phyloP scores from a whole-genome alignment of 495 filamentous ascomycete genomes.

The Talaromyces proteolyticus region DNA sequence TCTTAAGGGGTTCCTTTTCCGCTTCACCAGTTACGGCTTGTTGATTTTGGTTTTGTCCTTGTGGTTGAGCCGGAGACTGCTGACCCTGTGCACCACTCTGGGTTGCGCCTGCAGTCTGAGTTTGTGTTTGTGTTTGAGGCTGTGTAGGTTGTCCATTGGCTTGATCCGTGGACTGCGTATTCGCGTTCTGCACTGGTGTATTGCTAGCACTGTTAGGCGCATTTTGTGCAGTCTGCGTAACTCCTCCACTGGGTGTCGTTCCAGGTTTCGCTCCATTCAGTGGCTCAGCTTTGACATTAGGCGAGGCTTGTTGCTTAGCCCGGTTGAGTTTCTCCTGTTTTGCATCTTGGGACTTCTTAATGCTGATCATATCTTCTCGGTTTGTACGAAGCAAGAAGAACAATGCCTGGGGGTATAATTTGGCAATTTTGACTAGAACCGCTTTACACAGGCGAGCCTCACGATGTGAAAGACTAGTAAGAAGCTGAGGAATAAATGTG shows the following conservation, averaged over 20 bases:
- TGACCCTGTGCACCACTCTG: constrained; percentile 14
- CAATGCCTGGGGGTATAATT: constrained; percentile 86
- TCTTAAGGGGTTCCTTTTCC: constrained; percentile 50
- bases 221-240: constrained; percentile 30
- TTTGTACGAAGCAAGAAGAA: constrained; percentile 93
- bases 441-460: constrained; percentile 80
- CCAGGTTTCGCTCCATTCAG: constrained; percentile 34
- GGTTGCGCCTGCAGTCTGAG: constrained; percentile 16
- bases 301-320: constrained; percentile 40
- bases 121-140: constrained; percentile 13
- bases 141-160: constrained; percentile 24
- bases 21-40: constrained; percentile 18
- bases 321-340: constrained; percentile 62
- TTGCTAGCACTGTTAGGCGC: constrained; percentile 15
- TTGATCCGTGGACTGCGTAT: constrained; percentile 20
- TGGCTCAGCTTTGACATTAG: constrained; percentile 36
- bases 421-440: constrained; percentile 89
- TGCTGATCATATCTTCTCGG: constrained; percentile 86
- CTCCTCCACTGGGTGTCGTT: constrained; percentile 43
- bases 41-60: constrained; percentile 25
- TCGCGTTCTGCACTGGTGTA: constrained; percentile 17
- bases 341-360: constrained; percentile 80
- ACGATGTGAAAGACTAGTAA: constrained; percentile 81
- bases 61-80: constrained; percentile 29
- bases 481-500: constrained; percentile 93